Evolutionary conservation across 2,329 filamentous ascomycete genomes (phyloP).

Genomic region (Rutstroemia sydowiana): DNA sequence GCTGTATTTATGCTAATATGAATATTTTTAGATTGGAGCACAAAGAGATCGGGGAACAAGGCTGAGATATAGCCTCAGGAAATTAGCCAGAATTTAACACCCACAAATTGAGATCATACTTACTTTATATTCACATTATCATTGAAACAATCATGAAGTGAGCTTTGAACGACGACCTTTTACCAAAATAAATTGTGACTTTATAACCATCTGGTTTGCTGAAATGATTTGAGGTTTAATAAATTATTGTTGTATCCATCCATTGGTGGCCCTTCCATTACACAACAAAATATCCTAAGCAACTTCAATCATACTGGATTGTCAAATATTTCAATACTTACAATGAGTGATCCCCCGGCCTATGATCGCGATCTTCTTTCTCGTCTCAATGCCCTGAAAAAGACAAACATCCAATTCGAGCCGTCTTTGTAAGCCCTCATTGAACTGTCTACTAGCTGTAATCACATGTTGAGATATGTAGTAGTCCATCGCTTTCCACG

Average conservation of each 20-base stretch:
- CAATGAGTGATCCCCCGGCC: slow-evolving; percentile 25
- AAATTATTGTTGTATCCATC: too few species aligned
- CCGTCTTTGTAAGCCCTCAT: slow-evolving; percentile 19
- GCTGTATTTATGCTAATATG: not conserved
- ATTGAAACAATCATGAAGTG: too few species aligned
- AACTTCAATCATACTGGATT: not conserved
- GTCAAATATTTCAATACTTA: not conserved
- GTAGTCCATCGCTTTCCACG: slow-evolving; percentile 11
- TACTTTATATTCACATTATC: too few species aligned
- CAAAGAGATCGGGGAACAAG: too few species aligned
- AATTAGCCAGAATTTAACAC: too few species aligned
- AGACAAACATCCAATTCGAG: slow-evolving; percentile 24
- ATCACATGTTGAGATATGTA: slow-evolving; percentile 17
- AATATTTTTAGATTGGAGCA: not conserved
- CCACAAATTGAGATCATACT: too few species aligned
- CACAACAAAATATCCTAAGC: slow-evolving; percentile 4
- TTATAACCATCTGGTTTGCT: too few species aligned
- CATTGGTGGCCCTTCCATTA: too few species aligned
- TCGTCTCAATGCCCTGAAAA: slow-evolving; percentile 29
- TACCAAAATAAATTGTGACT: too few species aligned
- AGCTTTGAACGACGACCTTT: too few species aligned
- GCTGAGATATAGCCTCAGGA: too few species aligned
- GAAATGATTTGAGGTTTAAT: too few species aligned
- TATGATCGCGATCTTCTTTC: slow-evolving; percentile 27
- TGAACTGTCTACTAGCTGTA: not conserved